Percentiles rank a stretch among this genome's conserved stretches.
These are phyloP conservation scores for Leishmania tarentolae DNA, from an alignment of 208 protist species.

Conservation along the genomic window DNA sequence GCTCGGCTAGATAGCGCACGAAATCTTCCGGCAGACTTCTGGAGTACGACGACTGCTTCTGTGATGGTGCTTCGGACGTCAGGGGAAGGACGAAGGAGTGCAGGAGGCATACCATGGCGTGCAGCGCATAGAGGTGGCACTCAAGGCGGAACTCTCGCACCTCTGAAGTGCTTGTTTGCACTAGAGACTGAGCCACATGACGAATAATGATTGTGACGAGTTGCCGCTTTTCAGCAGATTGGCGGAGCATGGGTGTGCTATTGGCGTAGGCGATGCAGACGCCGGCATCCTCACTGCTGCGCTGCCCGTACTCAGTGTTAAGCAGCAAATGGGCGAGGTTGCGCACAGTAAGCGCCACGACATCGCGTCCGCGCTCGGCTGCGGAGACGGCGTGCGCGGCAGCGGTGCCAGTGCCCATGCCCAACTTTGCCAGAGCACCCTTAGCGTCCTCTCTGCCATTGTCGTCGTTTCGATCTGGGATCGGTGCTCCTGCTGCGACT, in stretches of 20 bases:
- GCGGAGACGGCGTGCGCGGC: slow-evolving; percentile 5
- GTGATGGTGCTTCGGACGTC: not conserved
- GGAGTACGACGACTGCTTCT: slow-evolving; percentile 5
- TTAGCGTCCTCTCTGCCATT: not conserved
- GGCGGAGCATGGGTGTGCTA: slow-evolving; percentile 23
- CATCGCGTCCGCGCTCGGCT: slow-evolving; percentile 40
- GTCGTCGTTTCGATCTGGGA: not conserved
- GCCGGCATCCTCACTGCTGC: slow-evolving; percentile 15
- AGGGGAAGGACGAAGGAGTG: slow-evolving; percentile 72
- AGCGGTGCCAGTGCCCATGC: not conserved
- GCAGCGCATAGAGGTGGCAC: slow-evolving; percentile 58
- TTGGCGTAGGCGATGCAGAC: not conserved
- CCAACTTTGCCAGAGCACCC: not conserved
- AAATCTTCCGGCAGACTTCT: slow-evolving; percentile 16
- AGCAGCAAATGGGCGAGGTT: slow-evolving; percentile 65
- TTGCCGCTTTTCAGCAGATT: slow-evolving; percentile 24
- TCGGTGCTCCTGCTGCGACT: slow-evolving; percentile 4
- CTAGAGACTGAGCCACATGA: slow-evolving; percentile 25
- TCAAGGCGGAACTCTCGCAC: slow-evolving; percentile 37
- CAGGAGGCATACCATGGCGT: slow-evolving; percentile 66
- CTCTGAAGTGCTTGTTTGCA: not conserved
- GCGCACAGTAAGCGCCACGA: slow-evolving; percentile 54
- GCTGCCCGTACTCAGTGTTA: slow-evolving; percentile 50
- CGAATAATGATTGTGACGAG: slow-evolving; percentile 12
- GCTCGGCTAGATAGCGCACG: slow-evolving; percentile 31